Evolutionary conservation across 2,329 filamentous ascomycete genomes (phyloP).

Genomic region (Alternaria arborescens): DNA sequence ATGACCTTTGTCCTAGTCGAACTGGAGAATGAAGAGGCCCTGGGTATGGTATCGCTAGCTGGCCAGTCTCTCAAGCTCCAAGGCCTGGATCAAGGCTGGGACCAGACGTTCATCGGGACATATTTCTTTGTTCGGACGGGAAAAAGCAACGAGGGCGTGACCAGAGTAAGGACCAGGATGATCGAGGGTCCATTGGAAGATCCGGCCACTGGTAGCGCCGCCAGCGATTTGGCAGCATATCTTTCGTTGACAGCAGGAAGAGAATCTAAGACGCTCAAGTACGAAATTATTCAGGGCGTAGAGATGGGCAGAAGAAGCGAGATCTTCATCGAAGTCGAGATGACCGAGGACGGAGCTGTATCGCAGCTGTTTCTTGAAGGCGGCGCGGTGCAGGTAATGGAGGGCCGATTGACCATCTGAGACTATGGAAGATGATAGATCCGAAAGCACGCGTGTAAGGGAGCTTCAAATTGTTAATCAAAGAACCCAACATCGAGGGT

Average conservation of each 20-base stretch:
- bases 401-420: constrained; percentile 39
- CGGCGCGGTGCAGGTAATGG: constrained; percentile 54
- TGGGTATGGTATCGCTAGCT: constrained; percentile 57
- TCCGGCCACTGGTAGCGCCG: constrained; percentile 61
- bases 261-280: constrained; percentile 47
- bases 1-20: constrained; percentile 76
- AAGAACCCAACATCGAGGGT: constrained; percentile 2
- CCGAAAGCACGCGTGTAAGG: constrained; percentile 5
- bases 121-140: constrained; percentile 67
- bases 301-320: constrained; percentile 63
- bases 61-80: constrained; percentile 43
- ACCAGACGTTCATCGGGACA: constrained; percentile 60
- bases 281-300: constrained; percentile 58
- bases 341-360: constrained; percentile 50
- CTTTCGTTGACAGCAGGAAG: constrained; percentile 54
- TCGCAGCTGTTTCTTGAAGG: constrained; percentile 55
- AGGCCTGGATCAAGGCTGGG: constrained; percentile 60
- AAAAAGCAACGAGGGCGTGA: constrained; percentile 36
- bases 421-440: constrained; percentile 10
- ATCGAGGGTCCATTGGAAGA: constrained; percentile 61
- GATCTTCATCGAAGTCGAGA: constrained; percentile 57
- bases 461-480: constrained; percentile 2
- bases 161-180: constrained; percentile 67
- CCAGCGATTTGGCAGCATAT: constrained; percentile 57
- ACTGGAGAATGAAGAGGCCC: constrained; percentile 66